Conservation (phyloP, 495 filamentous ascomycete genomes). For the Penicillium tannophilum region DNA sequence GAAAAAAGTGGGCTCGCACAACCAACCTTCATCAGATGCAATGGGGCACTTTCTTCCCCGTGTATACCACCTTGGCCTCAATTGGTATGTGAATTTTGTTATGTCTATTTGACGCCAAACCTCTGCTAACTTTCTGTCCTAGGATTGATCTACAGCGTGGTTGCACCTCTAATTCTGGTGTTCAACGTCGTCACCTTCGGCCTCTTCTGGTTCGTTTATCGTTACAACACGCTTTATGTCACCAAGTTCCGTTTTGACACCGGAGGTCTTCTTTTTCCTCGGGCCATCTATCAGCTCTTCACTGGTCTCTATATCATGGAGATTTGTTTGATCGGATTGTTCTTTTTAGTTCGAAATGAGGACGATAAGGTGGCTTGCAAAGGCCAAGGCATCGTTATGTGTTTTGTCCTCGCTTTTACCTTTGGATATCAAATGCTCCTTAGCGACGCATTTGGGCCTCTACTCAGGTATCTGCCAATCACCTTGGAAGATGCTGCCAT, state of each 20-base stretch:
- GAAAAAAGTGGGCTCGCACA: slow-evolving; percentile 86
- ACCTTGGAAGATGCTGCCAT: slow-evolving; percentile 95
- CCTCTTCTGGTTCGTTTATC: slow-evolving; percentile 93
- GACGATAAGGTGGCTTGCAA: slow-evolving; percentile 62
- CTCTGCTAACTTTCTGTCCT: slow-evolving; percentile 10
- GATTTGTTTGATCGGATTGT: slow-evolving; percentile 83
- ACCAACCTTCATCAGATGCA: slow-evolving; percentile 74
- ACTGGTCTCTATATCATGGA: slow-evolving; percentile 96
- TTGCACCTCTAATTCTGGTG: slow-evolving; percentile 86
- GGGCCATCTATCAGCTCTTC: slow-evolving; percentile 94
- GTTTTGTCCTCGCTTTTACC: slow-evolving; percentile 70
- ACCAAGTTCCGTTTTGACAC: slow-evolving; percentile 90
- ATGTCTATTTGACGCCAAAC: neutral
- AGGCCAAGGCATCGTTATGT: slow-evolving; percentile 89
- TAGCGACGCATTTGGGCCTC: slow-evolving; percentile 81
- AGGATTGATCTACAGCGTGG: slow-evolving; percentile 86
- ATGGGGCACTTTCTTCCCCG: slow-evolving; percentile 94
- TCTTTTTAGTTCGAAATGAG: slow-evolving; percentile 77
- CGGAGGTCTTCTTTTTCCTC: slow-evolving; percentile 89
- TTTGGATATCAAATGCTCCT: slow-evolving; percentile 79
- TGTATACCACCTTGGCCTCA: slow-evolving; percentile 93
- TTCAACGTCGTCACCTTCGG: slow-evolving; percentile 95
- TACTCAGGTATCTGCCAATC: slow-evolving; percentile 89
- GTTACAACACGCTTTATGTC: slow-evolving; percentile 96
- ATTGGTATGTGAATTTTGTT: slow-evolving; percentile 61